Base-by-base conservation (phyloP, 805 yeast species). In the Yamadazyma philogaea region DNA sequence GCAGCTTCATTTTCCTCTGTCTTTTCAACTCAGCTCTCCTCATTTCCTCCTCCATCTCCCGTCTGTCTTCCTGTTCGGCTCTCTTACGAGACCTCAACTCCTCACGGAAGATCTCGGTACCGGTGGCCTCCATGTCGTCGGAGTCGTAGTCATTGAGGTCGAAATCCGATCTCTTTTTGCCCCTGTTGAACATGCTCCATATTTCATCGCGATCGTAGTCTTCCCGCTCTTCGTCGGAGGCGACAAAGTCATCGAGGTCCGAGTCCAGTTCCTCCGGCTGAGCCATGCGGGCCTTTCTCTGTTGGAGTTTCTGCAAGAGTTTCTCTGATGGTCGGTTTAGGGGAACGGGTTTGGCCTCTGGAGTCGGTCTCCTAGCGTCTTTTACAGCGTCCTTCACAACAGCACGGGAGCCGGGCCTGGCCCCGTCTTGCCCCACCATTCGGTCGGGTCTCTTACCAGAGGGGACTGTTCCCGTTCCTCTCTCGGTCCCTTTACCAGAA, bases 81-180 rank as follows among this genome's bases (percentile, higher is more conserved):
- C 73, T 75, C 38, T 74, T 73, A 28, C 80, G 70, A 10, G 96
- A 83, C 26, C 76, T 56, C 47, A 69, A 77, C 62, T 91, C 99
- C 55, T 91, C 99, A 43, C 79, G 86, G 32, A 88, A 66, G 18
- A 93, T 79, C 49, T 91, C 97, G 20, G 82, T 82, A 20, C 96
- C 97, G 1, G 93, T 84, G 2, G 96, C 96, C 58, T 91, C 98
- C 97, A 93, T 91, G 54, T 87, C 88, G 44, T 75, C 81, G 24
- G 75, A 77, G 6, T 66, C 66, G 40, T 60, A 59, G 31, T 55
- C 61, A 46, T 76, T 74, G 42, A 72, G 77, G 18, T 21, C 33
- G 47, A 69, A 73, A 33, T 70, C 62, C 0, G 67, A 52, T 34
- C 87, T 68, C 42, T 74, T 70, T 45, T 72, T 73, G 3, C 89